Conservation (phyloP, 805 yeast genomes). For the Suhomyces sp. region DNA sequence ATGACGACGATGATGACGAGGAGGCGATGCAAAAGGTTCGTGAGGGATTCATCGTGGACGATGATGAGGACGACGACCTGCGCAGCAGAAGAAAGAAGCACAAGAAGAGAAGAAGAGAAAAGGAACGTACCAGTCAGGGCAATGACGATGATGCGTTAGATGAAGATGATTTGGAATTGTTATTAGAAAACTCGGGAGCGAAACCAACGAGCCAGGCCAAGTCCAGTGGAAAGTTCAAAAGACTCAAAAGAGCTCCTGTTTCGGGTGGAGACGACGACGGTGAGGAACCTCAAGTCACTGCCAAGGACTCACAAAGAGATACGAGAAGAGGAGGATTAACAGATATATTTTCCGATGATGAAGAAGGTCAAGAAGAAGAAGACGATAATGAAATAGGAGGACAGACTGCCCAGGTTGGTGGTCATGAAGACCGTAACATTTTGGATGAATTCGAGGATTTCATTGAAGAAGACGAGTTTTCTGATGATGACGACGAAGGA, state of each 20-base stretch:
- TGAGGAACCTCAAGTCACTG: slow-evolving; percentile 18
- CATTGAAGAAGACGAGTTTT: slow-evolving; percentile 94
- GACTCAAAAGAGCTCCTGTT: slow-evolving; percentile 70
- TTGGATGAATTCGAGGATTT: slow-evolving; percentile 93
- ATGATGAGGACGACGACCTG: slow-evolving; percentile 49
- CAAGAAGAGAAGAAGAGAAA: slow-evolving; percentile 36
- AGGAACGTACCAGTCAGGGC: slow-evolving; percentile 11
- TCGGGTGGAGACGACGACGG: slow-evolving; percentile 31
- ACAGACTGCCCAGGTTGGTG: slow-evolving; percentile 26
- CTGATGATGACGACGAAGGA: slow-evolving; percentile 71
- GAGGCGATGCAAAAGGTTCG: slow-evolving; percentile 81
- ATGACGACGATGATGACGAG: slow-evolving; percentile 81
- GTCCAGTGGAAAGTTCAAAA: slow-evolving; percentile 58
- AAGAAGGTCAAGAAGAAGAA: slow-evolving; percentile 29
- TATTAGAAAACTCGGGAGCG: slow-evolving; percentile 90
- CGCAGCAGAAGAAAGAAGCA: slow-evolving; percentile 38
- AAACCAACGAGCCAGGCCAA: slow-evolving; percentile 34
- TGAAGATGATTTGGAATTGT: slow-evolving; percentile 90
- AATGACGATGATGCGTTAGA: slow-evolving; percentile 72
- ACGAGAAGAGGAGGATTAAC: slow-evolving; percentile 51
- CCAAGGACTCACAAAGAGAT: slow-evolving; percentile 31
- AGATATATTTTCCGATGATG: slow-evolving; percentile 59
- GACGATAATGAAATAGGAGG: slow-evolving; percentile 26
- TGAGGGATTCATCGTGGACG: slow-evolving; percentile 93
- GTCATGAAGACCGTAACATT: slow-evolving; percentile 34